Conservation (phyloP, 2,329 filamentous ascomycete genomes). For the Xylariomycetidae sp. region DNA sequence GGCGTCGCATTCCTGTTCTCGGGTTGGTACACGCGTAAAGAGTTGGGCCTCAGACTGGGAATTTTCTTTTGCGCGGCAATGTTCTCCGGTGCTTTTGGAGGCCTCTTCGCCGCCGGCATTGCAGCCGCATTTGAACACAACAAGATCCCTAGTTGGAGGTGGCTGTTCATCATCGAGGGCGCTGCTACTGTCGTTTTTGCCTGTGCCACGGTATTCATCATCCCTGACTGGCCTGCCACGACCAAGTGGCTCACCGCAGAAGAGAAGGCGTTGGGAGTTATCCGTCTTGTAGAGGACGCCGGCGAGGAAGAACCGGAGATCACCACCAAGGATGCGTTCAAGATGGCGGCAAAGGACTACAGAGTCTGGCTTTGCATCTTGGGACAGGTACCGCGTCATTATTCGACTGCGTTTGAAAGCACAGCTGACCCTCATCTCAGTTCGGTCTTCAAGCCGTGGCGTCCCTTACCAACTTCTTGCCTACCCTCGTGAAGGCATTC, state of each 20-base stretch:
- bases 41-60: constrained; percentile 9
- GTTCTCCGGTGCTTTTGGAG: constrained; percentile 7
- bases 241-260: constrained; percentile 13
- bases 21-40: constrained; percentile 12
- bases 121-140: constrained; percentile 4
- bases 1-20: constrained; percentile 14
- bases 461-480: constrained; percentile 27
- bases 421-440: constrained; percentile 9
- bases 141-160: constrained; percentile 3
- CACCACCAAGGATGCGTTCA: constrained; percentile 15
- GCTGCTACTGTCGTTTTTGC: constrained; percentile 11
- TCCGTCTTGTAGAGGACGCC: constrained; percentile 13
- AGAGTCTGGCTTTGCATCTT: constrained; percentile 21
- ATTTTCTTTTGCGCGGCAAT: constrained; percentile 7
- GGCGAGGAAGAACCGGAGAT: constrained; percentile 16
- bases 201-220: constrained; percentile 3
- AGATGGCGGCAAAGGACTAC: constrained; percentile 22
- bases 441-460: constrained; percentile 24
- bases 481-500: constrained; percentile 24
- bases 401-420: no score
- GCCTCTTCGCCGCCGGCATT: constrained; percentile 8
- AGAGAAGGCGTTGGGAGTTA: constrained; percentile 10
- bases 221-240: constrained; percentile 12
- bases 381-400: constrained; percentile 8
- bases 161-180: constrained; percentile 6